Conservation (phyloP, 2,329 filamentous ascomycete species). For the Aphanocladium album region DNA sequence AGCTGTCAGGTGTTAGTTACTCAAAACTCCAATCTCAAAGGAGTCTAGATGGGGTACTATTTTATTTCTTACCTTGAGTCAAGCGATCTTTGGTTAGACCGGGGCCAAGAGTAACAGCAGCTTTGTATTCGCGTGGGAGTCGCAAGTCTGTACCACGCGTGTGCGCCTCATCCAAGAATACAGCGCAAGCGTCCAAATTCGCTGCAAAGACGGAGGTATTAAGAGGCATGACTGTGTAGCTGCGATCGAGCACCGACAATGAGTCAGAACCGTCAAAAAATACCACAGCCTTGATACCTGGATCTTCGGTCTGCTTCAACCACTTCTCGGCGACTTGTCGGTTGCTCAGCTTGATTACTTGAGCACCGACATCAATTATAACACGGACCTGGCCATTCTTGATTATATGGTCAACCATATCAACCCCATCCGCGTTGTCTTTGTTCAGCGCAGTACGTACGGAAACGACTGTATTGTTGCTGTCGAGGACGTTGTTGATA, state of each 20-base stretch:
- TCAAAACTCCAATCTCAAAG: not conserved
- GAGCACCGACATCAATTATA: slow-evolving; percentile 66
- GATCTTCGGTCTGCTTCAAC: not conserved
- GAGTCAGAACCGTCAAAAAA: slow-evolving; percentile 56
- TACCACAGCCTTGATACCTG: slow-evolving; percentile 33
- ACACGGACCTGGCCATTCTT: slow-evolving; percentile 39
- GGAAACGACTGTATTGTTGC: slow-evolving; percentile 40
- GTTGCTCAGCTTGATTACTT: slow-evolving; percentile 61
- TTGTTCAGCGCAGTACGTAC: slow-evolving; percentile 18
- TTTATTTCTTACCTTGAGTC: slow-evolving; percentile 52
- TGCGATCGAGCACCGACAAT: slow-evolving; percentile 46
- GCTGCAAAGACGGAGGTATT: slow-evolving; percentile 53
- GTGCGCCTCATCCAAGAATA: slow-evolving; percentile 67
- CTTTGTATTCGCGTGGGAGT: slow-evolving; percentile 53
- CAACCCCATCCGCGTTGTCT: slow-evolving; percentile 37
- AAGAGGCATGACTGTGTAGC: slow-evolving; percentile 42
- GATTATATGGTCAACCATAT: not conserved
- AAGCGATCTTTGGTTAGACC: slow-evolving; percentile 63
- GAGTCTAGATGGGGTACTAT: not conserved
- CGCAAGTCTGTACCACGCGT: slow-evolving; percentile 65
- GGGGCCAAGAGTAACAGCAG: slow-evolving; percentile 62
- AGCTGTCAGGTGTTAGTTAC: slow-evolving; percentile 34
- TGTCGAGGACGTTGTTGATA: slow-evolving; percentile 50
- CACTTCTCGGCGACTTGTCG: slow-evolving; percentile 38
- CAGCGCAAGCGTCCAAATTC: slow-evolving; percentile 53